A percentile compares a stretch with the other conserved stretches of the same genome.
Conservation (phyloP, 2,329 filamentous ascomycete genomes). For the Fusarium odoratissimum region DNA sequence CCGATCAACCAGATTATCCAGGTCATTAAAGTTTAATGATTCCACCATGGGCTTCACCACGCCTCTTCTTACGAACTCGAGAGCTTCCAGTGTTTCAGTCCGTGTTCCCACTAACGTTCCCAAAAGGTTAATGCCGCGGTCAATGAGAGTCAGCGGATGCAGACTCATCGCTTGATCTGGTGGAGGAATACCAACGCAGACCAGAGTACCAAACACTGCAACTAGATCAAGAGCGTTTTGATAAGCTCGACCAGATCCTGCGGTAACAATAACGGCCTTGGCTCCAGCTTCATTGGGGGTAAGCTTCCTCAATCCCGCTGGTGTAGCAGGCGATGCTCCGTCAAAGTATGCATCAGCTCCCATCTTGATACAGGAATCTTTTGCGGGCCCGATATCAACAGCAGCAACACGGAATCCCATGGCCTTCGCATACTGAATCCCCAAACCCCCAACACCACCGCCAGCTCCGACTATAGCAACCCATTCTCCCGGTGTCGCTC, state of each 20-base stretch:
- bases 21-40: not conserved
- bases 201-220: conserved; percentile 51
- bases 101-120: conserved; percentile 53
- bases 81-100: conserved; percentile 54
- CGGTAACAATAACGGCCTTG: conserved; percentile 48
- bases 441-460: conserved; percentile 55
- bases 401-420: conserved; percentile 57
- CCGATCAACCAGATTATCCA: not conserved
- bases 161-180: conserved; percentile 42
- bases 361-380: conserved; percentile 44
- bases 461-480: conserved; percentile 53
- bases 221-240: conserved; percentile 47
- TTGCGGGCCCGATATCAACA: conserved; percentile 51
- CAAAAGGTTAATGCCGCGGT: conserved; percentile 49
- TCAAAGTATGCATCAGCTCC: conserved; percentile 56
- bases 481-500: conserved; percentile 49
- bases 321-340: conserved; percentile 1
- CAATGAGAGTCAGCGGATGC: conserved; percentile 52
- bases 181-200: conserved; percentile 54
- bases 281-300: conserved; percentile 15
- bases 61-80: conserved; percentile 52
- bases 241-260: conserved; percentile 49
- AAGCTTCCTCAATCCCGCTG: conserved; percentile 3
- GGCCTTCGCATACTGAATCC: conserved; percentile 53
- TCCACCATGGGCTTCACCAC: conserved; percentile 24